Evolutionary conservation across 148 eudicot species (phyloP).

Genomic region (Rhododendron mucronatum): DNA sequence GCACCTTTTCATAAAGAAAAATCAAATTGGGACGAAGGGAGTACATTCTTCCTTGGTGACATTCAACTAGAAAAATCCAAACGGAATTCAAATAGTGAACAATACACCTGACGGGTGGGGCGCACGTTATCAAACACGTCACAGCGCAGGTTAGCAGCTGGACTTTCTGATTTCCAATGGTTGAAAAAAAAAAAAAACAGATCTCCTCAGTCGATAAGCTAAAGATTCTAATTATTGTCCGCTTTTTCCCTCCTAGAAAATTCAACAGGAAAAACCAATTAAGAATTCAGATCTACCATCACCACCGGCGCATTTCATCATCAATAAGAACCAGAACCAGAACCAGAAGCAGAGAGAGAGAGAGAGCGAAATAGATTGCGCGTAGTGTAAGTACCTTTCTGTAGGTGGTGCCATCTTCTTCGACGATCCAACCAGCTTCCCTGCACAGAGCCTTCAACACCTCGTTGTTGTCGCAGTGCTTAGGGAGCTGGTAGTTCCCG

Average conservation of each 20-base stretch:
- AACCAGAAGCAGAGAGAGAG: neutral
- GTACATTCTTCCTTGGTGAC: neutral
- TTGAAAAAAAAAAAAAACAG: neutral
- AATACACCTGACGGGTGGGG: neutral
- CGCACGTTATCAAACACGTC: neutral
- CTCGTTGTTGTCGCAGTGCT: constrained; percentile 93
- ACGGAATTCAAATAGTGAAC: neutral
- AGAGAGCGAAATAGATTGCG: neutral
- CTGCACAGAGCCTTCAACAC: constrained; percentile 83
- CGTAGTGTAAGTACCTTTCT: constrained; percentile 43
- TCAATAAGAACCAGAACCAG: neutral
- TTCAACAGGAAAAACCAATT: neutral
- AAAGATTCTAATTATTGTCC: neutral
- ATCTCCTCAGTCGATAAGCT: neutral
- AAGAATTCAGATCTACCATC: neutral
- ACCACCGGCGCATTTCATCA: neutral
- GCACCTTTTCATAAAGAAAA: too few relatives aligned
- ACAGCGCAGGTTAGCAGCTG: neutral
- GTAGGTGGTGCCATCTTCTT: constrained; percentile 89
- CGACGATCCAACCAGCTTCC: constrained; percentile 94
- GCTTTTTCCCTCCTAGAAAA: neutral
- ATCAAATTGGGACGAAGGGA: too few relatives aligned
- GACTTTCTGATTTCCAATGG: neutral
- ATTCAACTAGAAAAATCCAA: neutral
- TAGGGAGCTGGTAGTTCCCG: constrained; percentile 78